These are phyloP conservation scores for Westerdykella sp. DNA, from an alignment of 2,329 filamentous ascomycete genomes.

Conservation along the genomic window DNA sequence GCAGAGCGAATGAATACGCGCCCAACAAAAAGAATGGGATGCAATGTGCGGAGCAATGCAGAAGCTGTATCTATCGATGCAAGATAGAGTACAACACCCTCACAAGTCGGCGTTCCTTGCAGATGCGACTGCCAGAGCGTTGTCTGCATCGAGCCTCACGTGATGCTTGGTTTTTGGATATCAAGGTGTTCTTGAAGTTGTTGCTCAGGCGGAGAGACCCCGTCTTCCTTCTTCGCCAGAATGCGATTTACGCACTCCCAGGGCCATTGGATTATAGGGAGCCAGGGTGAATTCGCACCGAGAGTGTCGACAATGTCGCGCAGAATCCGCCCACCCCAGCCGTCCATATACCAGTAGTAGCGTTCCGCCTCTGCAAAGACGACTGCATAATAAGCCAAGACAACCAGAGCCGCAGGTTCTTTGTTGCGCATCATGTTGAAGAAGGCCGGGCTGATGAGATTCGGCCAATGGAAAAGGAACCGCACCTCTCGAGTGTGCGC, in stretches of 20 bases:
- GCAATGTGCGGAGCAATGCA: no score
- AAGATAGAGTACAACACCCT: no score
- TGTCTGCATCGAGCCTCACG: no score
- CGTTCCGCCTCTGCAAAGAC: conserved; percentile 30
- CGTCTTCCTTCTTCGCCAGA: no score
- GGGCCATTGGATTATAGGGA: conserved; percentile 22
- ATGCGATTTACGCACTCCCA: conserved; percentile 2
- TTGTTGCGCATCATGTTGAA: conserved; percentile 24
- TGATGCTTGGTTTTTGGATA: no score
- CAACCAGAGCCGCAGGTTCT: conserved; percentile 31
- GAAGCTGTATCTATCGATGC: no score
- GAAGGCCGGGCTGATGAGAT: conserved; percentile 30
- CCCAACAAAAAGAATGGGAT: no score
- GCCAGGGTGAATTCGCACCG: conserved; percentile 19
- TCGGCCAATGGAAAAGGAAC: conserved; percentile 36
- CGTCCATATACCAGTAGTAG: conserved; percentile 38
- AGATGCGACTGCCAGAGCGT: no score
- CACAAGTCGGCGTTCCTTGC: no score
- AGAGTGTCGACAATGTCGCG: conserved; percentile 16
- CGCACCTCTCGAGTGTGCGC: conserved; percentile 31
- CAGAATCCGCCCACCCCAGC: conserved; percentile 28
- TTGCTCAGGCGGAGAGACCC: no score
- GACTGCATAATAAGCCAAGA: conserved; percentile 37
- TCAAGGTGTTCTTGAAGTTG: no score
- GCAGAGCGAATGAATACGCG: no score